Evolutionary conservation across 192 early-diverging fungal genomes (phyloP).

Genomic region (Rhizophagus clarus): DNA sequence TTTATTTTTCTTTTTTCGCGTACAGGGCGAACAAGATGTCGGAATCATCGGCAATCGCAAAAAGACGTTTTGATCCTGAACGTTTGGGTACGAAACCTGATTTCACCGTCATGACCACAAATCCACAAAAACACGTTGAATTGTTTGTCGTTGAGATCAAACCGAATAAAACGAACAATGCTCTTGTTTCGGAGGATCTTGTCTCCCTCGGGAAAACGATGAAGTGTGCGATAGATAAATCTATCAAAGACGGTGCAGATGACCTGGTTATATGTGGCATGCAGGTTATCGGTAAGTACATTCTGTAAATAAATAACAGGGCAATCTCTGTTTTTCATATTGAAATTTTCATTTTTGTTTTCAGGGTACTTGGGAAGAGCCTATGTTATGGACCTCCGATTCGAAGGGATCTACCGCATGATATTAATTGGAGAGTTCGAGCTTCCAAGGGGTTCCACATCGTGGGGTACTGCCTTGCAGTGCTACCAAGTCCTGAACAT

Average conservation of each 20-base stretch:
- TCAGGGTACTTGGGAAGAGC: conserved; percentile 27
- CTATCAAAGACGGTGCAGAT: conserved; percentile 14
- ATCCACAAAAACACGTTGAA: conserved; percentile 14
- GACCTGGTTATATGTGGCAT: conserved; percentile 26
- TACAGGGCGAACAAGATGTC: conserved; percentile 25
- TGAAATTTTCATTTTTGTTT: conserved; percentile 18
- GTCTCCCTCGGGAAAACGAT: conserved; percentile 18
- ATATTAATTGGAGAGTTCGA: conserved; percentile 29
- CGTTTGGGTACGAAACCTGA: conserved; percentile 16
- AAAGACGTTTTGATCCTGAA: conserved; percentile 18
- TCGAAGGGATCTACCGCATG: conserved; percentile 28
- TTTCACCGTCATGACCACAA: conserved; percentile 21
- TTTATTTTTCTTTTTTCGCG: conserved; percentile 9
- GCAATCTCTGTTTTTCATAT: conserved; percentile 10
- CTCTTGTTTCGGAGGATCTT: conserved; percentile 8
- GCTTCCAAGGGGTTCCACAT: conserved; percentile 22
- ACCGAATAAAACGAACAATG: background rate
- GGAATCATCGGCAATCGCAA: background rate
- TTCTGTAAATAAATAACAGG: background rate
- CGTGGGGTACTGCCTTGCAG: conserved; percentile 29
- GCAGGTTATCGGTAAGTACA: conserved; percentile 22
- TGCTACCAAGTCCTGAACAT: conserved; percentile 32
- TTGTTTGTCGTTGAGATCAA: conserved; percentile 24
- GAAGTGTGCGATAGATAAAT: conserved; percentile 23
- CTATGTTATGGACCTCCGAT: conserved; percentile 23